Evolutionary conservation across 1,284 basidiomycete species (phyloP), one percentile per base, ranked within the genome.

Genomic region (Cutaneotrichosporon sp.): DNA sequence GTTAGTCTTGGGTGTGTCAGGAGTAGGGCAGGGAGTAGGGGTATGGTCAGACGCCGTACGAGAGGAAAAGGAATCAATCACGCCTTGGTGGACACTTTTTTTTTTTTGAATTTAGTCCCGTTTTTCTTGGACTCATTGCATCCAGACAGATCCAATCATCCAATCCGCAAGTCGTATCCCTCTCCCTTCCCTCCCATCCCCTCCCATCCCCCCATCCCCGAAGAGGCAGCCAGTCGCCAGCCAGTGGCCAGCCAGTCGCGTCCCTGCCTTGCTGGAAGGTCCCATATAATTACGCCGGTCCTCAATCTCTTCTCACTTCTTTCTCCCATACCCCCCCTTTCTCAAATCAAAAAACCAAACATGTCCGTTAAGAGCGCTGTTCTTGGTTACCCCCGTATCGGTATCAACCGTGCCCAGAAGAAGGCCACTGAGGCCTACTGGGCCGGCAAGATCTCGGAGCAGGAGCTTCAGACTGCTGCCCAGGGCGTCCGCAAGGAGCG

Each of bases 341-440:
- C n/a, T n/a, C n/a, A n/a, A n/a, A n/a, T n/a, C 33, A 25, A 46
- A 42, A 45, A 12, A 20, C 20, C 46, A 55, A 51, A 27, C 62
- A 72, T 64, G 64, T 74, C 72, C 66, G 71, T 75, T 63, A 62
- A 72, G 52, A 92, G 90, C 64, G 89, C 88, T 71, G 87, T 93
- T 67, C 86, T 97, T 71, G 96, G 96, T 72, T 97, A 93, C 80
- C 94, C 94, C 72, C 89, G 94, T 72, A 96, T 98, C 77, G 92
- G 92, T 87, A 67, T 66, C 56, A 87, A 91, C 80, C 89, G 93
- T 80, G 92, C 97, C 80, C 85, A 96, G 67, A 99, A 99, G 81
- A 98, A 98, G 71, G 92, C 93, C 65, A 88, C 94, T 67, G 93
- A 97, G 79, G 85, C 88, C 61, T 98, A 97, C 83, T 99, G 96